Conservation (phyloP, 2,329 filamentous ascomycete species). For the Canariomyces notabilis region DNA sequence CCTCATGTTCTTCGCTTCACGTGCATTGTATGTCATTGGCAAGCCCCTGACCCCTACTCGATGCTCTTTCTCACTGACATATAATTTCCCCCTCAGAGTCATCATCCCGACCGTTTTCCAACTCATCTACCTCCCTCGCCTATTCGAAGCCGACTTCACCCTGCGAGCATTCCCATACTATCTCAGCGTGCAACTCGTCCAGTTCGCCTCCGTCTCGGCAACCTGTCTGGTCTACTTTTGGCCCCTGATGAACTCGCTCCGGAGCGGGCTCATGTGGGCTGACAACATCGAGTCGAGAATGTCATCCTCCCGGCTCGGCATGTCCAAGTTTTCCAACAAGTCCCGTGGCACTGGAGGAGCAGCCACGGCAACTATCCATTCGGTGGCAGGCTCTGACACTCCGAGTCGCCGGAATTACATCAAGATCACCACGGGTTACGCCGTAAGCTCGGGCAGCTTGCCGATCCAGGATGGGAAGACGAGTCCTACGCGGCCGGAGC, state of each 20-base stretch:
- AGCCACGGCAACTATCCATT: not conserved
- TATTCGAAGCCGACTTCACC: conserved; percentile 1
- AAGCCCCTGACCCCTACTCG: too few species aligned
- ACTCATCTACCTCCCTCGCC: conserved; percentile 1
- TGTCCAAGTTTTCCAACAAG: too few species aligned
- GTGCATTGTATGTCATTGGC: too few species aligned
- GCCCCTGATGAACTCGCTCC: conserved; percentile 1
- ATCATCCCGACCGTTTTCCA: not conserved
- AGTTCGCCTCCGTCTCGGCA: not conserved
- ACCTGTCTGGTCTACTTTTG: conserved; percentile 2
- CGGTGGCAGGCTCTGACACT: too few species aligned
- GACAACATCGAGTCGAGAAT: not conserved
- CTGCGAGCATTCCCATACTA: conserved; percentile 3
- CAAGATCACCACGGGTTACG: too few species aligned
- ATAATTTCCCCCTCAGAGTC: not conserved
- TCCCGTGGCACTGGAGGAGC: too few species aligned
- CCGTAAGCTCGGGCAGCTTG: too few species aligned
- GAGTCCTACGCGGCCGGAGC: too few species aligned
- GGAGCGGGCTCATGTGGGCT: not conserved
- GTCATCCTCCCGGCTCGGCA: not conserved
- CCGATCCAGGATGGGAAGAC: too few species aligned
- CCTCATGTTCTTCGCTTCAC: not conserved
- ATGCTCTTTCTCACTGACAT: not conserved
- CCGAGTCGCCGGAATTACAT: too few species aligned
- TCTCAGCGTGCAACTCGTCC: not conserved